These are phyloP conservation scores for Phaeoacremonium minimum DNA, from an alignment of 2,329 filamentous ascomycete genomes.

Conservation along the genomic window DNA sequence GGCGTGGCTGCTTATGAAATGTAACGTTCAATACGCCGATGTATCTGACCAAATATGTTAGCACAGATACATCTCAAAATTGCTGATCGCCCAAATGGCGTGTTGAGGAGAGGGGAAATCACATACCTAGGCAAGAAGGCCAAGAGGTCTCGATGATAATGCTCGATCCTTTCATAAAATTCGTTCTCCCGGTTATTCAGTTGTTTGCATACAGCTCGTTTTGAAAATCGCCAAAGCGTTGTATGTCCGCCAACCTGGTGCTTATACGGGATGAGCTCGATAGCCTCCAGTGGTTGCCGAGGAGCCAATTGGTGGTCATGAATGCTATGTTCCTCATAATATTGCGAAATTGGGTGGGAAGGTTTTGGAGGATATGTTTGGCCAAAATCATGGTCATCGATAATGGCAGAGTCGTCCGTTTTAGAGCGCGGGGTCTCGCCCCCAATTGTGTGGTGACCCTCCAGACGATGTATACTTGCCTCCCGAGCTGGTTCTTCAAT, in stretches of 20 bases:
- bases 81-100: too few species aligned
- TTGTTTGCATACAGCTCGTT: slow-evolving; percentile 94
- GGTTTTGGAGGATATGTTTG: slow-evolving; percentile 22
- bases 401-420: not conserved
- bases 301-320: slow-evolving; percentile 47
- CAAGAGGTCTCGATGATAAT: slow-evolving; percentile 81
- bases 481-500: slow-evolving; percentile 11
- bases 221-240: slow-evolving; percentile 92
- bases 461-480: not conserved
- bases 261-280: slow-evolving; percentile 93
- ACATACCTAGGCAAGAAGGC: slow-evolving; percentile 81
- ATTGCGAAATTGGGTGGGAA: slow-evolving; percentile 32
- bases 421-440: slow-evolving; percentile 1
- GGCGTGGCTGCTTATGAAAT: slow-evolving; percentile 78
- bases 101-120: too few species aligned
- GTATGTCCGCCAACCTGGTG: slow-evolving; percentile 98
- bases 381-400: slow-evolving; percentile 23
- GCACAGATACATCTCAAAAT: too few species aligned
- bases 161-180: slow-evolving; percentile 96
- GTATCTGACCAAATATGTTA: slow-evolving; percentile 58
- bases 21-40: slow-evolving; percentile 97
- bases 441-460: slow-evolving; percentile 5
- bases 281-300: slow-evolving; percentile 73
- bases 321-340: slow-evolving; percentile 42
- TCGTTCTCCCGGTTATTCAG: slow-evolving; percentile 97